Evolutionary conservation across 495 filamentous ascomycete species (phyloP).

Genomic region (Cercophora samala): DNA sequence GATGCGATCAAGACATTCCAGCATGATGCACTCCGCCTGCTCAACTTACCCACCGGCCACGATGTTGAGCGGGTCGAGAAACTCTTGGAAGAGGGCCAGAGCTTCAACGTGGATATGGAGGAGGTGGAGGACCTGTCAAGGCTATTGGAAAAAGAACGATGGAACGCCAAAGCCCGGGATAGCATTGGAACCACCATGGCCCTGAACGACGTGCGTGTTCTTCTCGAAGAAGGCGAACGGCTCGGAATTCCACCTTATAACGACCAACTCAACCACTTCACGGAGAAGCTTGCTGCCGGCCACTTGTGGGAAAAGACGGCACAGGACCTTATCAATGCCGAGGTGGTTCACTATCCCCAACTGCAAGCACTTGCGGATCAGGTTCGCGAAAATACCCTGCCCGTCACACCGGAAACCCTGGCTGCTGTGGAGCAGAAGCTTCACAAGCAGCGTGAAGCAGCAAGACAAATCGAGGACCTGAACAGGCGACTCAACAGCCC

Average conservation of each 20-base stretch:
- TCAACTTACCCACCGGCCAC: conserved; percentile 56
- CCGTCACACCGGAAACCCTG: conserved; percentile 77
- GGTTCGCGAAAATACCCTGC: conserved; percentile 67
- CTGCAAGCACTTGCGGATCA: conserved; percentile 83
- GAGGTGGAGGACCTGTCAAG: conserved; percentile 83
- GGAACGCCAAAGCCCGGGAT: conserved; percentile 74
- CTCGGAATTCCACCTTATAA: conserved; percentile 74
- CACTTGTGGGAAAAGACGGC: conserved; percentile 92
- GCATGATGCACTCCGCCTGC: conserved; percentile 64
- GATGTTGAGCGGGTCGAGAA: conserved; percentile 77
- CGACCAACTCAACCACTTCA: conserved; percentile 70
- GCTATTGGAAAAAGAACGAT: conserved; percentile 79
- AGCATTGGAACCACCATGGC: conserved; percentile 60
- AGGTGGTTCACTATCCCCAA: conserved; percentile 88
- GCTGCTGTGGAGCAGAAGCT: conserved; percentile 85
- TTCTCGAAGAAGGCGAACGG: conserved; percentile 71
- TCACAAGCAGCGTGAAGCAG: conserved; percentile 92
- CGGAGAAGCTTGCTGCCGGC: conserved; percentile 69
- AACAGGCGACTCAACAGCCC: conserved; percentile 71
- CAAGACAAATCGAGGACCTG: conserved; percentile 76
- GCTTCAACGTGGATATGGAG: conserved; percentile 91
- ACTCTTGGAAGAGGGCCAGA: conserved; percentile 78
- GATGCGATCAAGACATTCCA: conserved; percentile 86
- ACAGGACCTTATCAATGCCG: conserved; percentile 85
- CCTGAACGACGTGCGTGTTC: conserved; percentile 70